Evolutionary conservation across 208 protist species (phyloP), one percentile per base, ranked within the genome.

Genomic region (Herpetomonas samuelpessoai): DNA sequence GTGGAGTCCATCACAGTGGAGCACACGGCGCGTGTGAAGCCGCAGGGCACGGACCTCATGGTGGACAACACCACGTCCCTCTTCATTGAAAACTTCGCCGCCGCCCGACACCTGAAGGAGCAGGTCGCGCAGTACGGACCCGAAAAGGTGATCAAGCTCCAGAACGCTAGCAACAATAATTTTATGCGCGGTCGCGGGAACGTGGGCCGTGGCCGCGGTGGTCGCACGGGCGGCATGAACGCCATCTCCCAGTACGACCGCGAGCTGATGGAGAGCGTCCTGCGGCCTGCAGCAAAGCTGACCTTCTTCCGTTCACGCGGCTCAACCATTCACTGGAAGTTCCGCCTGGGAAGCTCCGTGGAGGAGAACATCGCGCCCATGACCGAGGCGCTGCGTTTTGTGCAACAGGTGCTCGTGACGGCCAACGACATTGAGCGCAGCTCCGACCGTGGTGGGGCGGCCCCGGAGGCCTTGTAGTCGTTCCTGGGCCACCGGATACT

Each of bases 1-100:
- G 81, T 94, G 57, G 87, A 94, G 63, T 82, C 79, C 57, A 94
- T 94, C 47, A 78, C 88, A 3, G 87, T 94, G 14, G 87, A 94
- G 67, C 87, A 91, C 81, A 91, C 79, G 18, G 74, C 76, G 38
- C 81, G 87, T 29, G 75, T 75, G 30, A 78, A 80, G 35, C 81
- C 81, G n/a, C 71, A 75, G 25, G 81, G 81, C 14, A 91, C 81
- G 3, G 79, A 83, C 47, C 67, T 94, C 29, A 71, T 82, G 0
- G 81, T 94, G 16, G 87, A 94, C 73, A 91, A 81, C 53, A 89
- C 84, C 7, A 88, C 87, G 7, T 82, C 87, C 14, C 71, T 94
- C 18, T 88, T 79, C 71, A 89, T 94, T 62, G 87, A 94, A 56
- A 94, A 94, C 71, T 94, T 94, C 60, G 81, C 81, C 24, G 83